Percentiles rank a stretch among this genome's conserved stretches.
Conservation (phyloP, 1,139 yeast genomes). For the Debaryomycetaceae sp. region DNA sequence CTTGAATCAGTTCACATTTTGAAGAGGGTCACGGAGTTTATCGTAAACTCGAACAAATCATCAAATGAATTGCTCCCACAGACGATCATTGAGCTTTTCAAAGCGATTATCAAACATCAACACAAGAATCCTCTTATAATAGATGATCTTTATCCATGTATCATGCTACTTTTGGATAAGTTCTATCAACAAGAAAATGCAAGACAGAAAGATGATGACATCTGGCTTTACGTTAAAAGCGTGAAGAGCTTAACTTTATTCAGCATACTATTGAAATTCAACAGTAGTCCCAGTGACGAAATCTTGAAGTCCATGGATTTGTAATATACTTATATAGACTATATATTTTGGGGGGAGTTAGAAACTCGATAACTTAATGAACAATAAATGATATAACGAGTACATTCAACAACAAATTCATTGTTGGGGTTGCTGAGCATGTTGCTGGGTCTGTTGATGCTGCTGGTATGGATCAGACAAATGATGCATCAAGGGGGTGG, state of each 20-base stretch:
- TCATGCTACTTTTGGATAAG: conserved; percentile 9
- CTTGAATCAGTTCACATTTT: not conserved
- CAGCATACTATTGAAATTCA: conserved; percentile 16
- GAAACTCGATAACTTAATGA: not conserved
- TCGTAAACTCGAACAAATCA: conserved; percentile 1
- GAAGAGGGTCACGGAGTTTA: conserved; percentile 1
- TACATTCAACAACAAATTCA: not conserved
- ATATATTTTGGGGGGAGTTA: not conserved
- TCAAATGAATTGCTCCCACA: conserved; percentile 1
- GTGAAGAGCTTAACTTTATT: conserved; percentile 15
- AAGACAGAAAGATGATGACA: conserved; percentile 7
- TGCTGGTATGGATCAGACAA: conserved; percentile 39
- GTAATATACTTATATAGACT: not conserved
- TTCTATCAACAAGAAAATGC: conserved; percentile 7
- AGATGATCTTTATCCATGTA: conserved; percentile 1
- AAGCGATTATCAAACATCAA: not conserved
- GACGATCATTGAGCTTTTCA: conserved; percentile 4
- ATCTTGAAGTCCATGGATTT: conserved; percentile 8
- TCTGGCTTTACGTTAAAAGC: conserved; percentile 18
- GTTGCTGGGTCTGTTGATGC: conserved; percentile 26
- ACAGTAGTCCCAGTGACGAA: conserved; percentile 13
- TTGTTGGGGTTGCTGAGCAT: conserved; percentile 12
- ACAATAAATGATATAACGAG: not conserved
- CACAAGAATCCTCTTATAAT: not conserved
- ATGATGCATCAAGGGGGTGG: conserved; percentile 35